Base-by-base conservation (phyloP, 2,329 filamentous ascomycete species). In the Tolypocladium cylindrosporum region DNA sequence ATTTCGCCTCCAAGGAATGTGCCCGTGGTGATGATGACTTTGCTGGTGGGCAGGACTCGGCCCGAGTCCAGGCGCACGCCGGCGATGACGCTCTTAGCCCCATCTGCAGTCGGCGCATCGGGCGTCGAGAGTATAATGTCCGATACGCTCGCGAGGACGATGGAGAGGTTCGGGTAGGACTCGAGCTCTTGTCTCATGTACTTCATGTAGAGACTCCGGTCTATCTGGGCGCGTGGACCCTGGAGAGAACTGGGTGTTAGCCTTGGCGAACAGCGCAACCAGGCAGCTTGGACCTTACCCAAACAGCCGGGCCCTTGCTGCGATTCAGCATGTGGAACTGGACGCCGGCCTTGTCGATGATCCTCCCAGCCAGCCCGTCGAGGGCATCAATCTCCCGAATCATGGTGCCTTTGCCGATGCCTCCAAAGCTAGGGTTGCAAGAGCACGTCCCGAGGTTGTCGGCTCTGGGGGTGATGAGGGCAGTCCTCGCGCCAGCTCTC, bases 321-420 rank as follows among this genome's bases (percentile, higher is more conserved):
- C 85, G 80, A 72, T 99, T 99, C 67, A 99, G 73, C 21, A 95
- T 81, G 62, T 90, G 86, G 72, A 97, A 99, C 71, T 97, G 93
- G n/a, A 97, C 84, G 7, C 91, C 94, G 3, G 94, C 89, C 71
- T 94, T 93, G 75, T 99, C 94, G 59, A 96, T 91, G 27, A 97
- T 87, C 41, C 90, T 83, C 0, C 91, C 92, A 0, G 91, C 88
- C 24, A 99, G 77, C 0, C 94, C 94, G 68, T 97, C 94, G 60
- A 99, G 79, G 0, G 94, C 94, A 75, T 99, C 94, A 39, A 99
- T 87, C 73, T 99, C 94, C 48, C 93, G 87, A 55, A 99, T 78
- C 78, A 99, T 97, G 11, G 90, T 97, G 19, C 94, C 94, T 71
- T 99, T 99, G 51, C 94, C 94, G 65, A 99, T 97, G n/a, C 94